These are phyloP conservation scores for Cunninghamia lanceolata DNA, from an alignment of 75 land plant genomes.

Conservation along the genomic window DNA sequence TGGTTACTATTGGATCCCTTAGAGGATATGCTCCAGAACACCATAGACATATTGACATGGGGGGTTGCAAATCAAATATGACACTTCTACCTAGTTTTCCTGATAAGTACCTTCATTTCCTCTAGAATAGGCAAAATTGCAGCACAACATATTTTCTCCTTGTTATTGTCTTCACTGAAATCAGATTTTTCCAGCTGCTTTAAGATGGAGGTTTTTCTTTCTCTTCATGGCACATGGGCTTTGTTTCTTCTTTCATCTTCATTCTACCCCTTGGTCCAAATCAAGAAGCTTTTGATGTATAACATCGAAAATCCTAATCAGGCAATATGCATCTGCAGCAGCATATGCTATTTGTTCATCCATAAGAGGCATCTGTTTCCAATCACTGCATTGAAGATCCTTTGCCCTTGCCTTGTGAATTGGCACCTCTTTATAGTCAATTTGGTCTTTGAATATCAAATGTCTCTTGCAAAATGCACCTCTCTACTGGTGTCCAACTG, in stretches of 20 bases:
- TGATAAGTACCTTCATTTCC: background rate
- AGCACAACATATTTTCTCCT: background rate
- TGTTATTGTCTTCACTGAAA: background rate
- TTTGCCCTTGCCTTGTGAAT: slow-evolving; percentile 76
- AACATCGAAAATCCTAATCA: slow-evolving; percentile 63
- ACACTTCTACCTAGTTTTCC: too few relatives aligned
- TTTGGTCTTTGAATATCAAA: too few relatives aligned
- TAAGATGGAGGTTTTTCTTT: background rate
- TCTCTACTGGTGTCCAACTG: too few relatives aligned
- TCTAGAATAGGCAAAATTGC: background rate
- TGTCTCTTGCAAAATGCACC: too few relatives aligned
- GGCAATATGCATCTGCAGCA: slow-evolving; percentile 89
- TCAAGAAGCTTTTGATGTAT: slow-evolving; percentile 27
- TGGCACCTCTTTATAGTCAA: too few relatives aligned
- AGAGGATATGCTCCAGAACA: too few relatives aligned
- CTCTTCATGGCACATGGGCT: background rate
- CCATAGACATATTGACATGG: too few relatives aligned
- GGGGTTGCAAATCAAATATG: too few relatives aligned
- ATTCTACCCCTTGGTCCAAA: background rate
- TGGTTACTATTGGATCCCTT: too few relatives aligned
- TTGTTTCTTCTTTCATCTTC: background rate
- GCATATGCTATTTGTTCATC: slow-evolving; percentile 86
- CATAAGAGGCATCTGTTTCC: slow-evolving; percentile 87
- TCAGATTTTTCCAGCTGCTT: background rate
- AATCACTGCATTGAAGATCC: slow-evolving; percentile 96